These are phyloP conservation scores for Solanum pimpinellifolium DNA, from an alignment of 257 asterid genomes.

Conservation along the genomic window DNA sequence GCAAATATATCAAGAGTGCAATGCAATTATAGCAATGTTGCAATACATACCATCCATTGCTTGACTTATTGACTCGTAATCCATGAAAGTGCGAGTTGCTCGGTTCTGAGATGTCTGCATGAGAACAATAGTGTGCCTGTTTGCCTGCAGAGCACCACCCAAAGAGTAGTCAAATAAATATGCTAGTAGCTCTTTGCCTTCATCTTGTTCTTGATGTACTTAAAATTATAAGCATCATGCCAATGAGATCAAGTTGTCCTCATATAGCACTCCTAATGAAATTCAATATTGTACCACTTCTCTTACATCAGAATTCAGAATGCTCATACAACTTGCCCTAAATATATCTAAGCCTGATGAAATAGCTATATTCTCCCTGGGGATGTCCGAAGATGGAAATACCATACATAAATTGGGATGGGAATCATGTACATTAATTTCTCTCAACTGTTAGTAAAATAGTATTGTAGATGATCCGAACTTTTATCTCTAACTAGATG, in stretches of 20 bases:
- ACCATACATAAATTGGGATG: neutral
- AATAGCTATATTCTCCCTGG: neutral
- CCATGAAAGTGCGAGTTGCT: slow-evolving; percentile 95
- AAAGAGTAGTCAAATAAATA: neutral
- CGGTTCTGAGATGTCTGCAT: slow-evolving; percentile 77
- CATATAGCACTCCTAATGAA: neutral
- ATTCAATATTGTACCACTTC: neutral
- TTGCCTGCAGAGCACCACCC: slow-evolving; percentile 45
- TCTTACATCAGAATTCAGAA: neutral
- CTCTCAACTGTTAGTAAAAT: neutral
- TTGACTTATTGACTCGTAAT: slow-evolving; percentile 66
- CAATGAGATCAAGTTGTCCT: neutral
- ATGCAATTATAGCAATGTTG: neutral
- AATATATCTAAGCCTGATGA: neutral
- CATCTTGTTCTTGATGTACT: neutral
- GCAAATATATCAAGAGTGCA: neutral
- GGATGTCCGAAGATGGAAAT: neutral
- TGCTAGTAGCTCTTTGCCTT: neutral
- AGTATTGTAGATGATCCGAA: neutral
- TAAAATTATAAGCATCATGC: neutral
- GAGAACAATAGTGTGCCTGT: slow-evolving; percentile 81
- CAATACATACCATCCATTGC: slow-evolving; percentile 78
- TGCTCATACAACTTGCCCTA: neutral
- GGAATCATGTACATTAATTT: neutral
- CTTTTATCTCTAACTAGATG: neutral